phyloP scores from a whole-genome alignment of 2,329 filamentous ascomycete species.

The Alternaria atra region DNA sequence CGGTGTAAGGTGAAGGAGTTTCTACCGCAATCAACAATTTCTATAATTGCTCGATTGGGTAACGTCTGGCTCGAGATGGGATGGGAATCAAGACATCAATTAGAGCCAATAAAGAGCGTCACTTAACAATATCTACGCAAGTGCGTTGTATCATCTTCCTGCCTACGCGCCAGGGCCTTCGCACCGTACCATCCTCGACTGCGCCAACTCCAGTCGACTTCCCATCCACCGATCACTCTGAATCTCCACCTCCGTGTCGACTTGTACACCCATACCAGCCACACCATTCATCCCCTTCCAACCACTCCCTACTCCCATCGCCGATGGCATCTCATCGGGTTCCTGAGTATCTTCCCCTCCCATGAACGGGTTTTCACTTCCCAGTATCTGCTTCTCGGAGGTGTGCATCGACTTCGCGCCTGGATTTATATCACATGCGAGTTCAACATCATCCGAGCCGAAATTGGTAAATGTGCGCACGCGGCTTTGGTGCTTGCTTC shows the following conservation, averaged over 20 bases:
- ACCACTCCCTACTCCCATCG: background rate
- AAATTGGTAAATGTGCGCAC: slow-evolving; percentile 16
- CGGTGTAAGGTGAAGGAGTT: background rate
- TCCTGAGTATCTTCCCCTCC: slow-evolving; percentile 21
- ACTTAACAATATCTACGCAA: background rate
- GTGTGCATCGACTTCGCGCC: slow-evolving; percentile 16
- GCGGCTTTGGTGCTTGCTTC: slow-evolving; percentile 15
- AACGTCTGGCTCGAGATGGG: background rate
- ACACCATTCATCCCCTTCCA: slow-evolving; percentile 21
- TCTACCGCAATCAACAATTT: background rate
- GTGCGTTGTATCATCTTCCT: background rate
- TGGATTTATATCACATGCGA: slow-evolving; percentile 22
- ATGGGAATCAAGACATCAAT: background rate
- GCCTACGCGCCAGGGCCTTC: slow-evolving; percentile 15
- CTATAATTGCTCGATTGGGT: background rate
- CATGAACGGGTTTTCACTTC: slow-evolving; percentile 18
- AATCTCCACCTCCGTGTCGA: slow-evolving; percentile 42
- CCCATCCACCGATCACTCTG: slow-evolving; percentile 31
- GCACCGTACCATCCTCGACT: slow-evolving; percentile 15
- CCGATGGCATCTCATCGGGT: slow-evolving; percentile 29
- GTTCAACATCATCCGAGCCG: slow-evolving; percentile 35
- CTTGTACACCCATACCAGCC: slow-evolving; percentile 29
- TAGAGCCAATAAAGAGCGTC: background rate
- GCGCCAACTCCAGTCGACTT: slow-evolving; percentile 3
- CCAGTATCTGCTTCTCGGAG: slow-evolving; percentile 10